Base-by-base conservation (phyloP, 768 basidiomycete species). In the Cystofilobasidium macerans region DNA sequence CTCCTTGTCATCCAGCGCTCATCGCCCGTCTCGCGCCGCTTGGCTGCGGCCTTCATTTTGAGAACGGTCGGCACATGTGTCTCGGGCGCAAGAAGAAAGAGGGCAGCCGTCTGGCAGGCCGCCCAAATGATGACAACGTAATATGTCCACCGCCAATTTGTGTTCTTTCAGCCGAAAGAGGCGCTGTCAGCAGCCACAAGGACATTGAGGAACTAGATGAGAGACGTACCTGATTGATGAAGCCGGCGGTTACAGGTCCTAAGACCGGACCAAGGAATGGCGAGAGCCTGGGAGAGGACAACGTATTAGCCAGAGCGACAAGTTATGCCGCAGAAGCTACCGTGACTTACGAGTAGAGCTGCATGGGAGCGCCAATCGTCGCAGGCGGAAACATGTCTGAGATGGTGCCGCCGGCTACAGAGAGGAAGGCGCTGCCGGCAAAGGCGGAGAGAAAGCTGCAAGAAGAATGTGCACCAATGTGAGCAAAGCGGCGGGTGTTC, bases 101-200 rank as follows among this genome's bases (percentile, higher is more conserved):
- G 75, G 0, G 81, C 76, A 11, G 81, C 57, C 12, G 79, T 74
- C 73, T 87, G 80, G 3, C 75, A 75, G 57, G 81, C 82, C 0
- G 81, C 78, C 89, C 88, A 91, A 26, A 86, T 86, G 1, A 85
- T 68, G 64, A 85, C 73, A 20, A 86, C 75, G 64, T 84, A 83
- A 76, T 85, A 91, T 0, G 87, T 87, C 88, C 88, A 90, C 67
- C 86, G 57, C 75, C 75, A 76, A n/a, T 69, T 38, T 1, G 73
- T 69, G 43, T 77, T 71, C 73, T 86, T 81, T 85, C 82, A 11
- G 70, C 66, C 5, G 74, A 26, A 30, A 74, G 59, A 1, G 74
- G n/a, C 73, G 20, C 75, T 70, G 9, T 35, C 53, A 51, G 33
- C 22, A 14, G 38, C 26, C 28, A 33, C 5, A 22, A 51, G 28